Conservation (phyloP, 345 rosid genomes). For the Salix exigua region DNA sequence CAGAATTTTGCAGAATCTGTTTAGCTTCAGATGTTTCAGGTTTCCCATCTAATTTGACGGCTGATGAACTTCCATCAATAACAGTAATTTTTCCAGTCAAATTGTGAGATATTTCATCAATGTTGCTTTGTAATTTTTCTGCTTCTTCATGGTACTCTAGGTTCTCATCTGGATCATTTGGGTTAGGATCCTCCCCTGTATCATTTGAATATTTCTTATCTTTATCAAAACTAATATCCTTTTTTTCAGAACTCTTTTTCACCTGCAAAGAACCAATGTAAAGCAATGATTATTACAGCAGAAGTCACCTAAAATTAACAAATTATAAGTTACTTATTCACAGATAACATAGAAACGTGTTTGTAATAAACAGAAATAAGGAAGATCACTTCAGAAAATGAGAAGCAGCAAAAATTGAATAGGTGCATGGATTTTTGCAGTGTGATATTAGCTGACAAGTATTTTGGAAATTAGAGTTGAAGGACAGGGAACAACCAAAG, state of each 20-base stretch:
- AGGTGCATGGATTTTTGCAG: too few relatives aligned
- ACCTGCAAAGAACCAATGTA: constrained; percentile 45
- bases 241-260: constrained; percentile 48
- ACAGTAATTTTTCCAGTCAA: constrained; percentile 34
- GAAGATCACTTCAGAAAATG: neutral
- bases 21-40: constrained; percentile 35
- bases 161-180: constrained; percentile 32
- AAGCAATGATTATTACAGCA: constrained; percentile 6
- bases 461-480: too few relatives aligned
- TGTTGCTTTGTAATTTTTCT: constrained; percentile 39
- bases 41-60: constrained; percentile 39
- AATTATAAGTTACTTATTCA: neutral
- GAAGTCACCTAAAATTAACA: neutral
- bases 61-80: constrained; percentile 32
- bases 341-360: neutral
- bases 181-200: constrained; percentile 27
- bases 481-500: too few relatives aligned
- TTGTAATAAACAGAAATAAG: neutral
- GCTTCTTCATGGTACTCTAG: constrained; percentile 32
- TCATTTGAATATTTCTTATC: constrained; percentile 41
- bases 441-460: too few relatives aligned
- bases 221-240: constrained; percentile 26
- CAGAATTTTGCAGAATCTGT: constrained; percentile 46
- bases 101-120: constrained; percentile 49
- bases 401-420: too few relatives aligned